A percentile compares a stretch with the other conserved stretches of the same genome.
Conservation (phyloP, 352 stramenopile species). For the Pythium rhizo-oryzae region DNA sequence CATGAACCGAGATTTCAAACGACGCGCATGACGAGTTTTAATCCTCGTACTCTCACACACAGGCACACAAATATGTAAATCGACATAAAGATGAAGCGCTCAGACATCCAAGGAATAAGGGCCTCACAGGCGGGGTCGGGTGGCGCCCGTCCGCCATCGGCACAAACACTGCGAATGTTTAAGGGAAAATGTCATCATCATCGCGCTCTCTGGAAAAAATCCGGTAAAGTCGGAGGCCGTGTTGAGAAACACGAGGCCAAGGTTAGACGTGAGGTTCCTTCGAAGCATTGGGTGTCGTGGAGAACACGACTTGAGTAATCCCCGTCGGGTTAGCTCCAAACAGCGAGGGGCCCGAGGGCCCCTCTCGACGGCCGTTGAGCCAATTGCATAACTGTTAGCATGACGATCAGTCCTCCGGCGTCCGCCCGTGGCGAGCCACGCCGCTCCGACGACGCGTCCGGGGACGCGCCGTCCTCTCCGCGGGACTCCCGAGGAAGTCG, state of each 20-base stretch:
- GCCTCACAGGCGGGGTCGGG: conserved; percentile 62
- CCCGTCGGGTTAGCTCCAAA: conserved; percentile 90
- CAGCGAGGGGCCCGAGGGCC: conserved; percentile 53
- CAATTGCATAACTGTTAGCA: conserved; percentile 94
- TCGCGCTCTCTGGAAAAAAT: conserved; percentile 49
- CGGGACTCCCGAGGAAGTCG: conserved; percentile 13
- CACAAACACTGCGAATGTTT: conserved; percentile 90
- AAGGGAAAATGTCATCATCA: conserved; percentile 83
- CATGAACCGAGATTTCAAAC: conserved; percentile 38
- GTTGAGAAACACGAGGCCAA: conserved; percentile 46
- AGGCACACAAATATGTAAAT: conserved; percentile 4
- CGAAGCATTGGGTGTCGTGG: conserved; percentile 70
- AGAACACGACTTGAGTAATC: conserved; percentile 94
- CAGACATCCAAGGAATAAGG: conserved; percentile 58
- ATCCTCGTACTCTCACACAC: conserved; percentile 33
- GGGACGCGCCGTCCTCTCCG: conserved; percentile 2
- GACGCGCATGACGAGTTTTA: conserved; percentile 39
- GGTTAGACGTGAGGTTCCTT: background rate
- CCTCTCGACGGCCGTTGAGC: conserved; percentile 55
- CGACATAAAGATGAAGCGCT: conserved; percentile 22
- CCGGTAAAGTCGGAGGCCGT: too few species aligned
- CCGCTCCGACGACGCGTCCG: conserved; percentile 15
- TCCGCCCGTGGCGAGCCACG: conserved; percentile 37
- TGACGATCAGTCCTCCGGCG: conserved; percentile 85
- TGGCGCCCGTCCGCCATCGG: conserved; percentile 69